A percentile compares a stretch with the other conserved stretches of the same genome.
These are phyloP conservation scores for Phoenix dactylifera DNA, from an alignment of 176 grass and related monocot species.

Conservation along the genomic window DNA sequence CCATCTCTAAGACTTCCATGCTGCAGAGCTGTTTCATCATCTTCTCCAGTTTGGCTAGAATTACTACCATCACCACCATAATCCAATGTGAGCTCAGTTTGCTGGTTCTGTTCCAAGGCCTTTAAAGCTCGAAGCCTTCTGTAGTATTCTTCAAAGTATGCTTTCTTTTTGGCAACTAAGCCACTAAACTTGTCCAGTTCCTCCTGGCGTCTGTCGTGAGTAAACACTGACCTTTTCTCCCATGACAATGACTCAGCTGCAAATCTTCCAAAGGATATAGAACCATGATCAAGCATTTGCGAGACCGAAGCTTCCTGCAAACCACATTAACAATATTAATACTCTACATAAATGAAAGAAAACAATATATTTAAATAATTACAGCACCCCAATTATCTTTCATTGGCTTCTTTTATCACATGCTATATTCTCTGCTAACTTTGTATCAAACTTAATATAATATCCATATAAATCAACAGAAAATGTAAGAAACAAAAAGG, in stretches of 20 bases:
- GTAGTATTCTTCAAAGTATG: slow-evolving; percentile 98
- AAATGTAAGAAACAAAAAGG: too few species aligned
- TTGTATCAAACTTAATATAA: too few species aligned
- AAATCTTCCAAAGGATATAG: slow-evolving; percentile 94
- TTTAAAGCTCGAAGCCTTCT: slow-evolving; percentile 83
- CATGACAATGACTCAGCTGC: slow-evolving; percentile 80
- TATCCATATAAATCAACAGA: too few species aligned
- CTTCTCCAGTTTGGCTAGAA: slow-evolving; percentile 72
- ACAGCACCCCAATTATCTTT: too few species aligned
- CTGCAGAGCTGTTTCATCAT: slow-evolving; percentile 30
- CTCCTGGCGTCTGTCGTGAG: slow-evolving; percentile 79
- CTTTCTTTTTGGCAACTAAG: slow-evolving; percentile 91
- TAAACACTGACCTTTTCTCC: slow-evolving; percentile 97
- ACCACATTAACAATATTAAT: background rate
- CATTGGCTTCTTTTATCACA: too few species aligned
- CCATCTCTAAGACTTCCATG: slow-evolving; percentile 41
- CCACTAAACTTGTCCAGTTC: slow-evolving; percentile 97
- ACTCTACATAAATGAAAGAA: too few species aligned
- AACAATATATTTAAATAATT: too few species aligned
- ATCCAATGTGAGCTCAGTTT: slow-evolving; percentile 79
- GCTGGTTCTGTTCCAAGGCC: slow-evolving; percentile 65
- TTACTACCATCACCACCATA: slow-evolving; percentile 86
- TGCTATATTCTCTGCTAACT: too few species aligned
- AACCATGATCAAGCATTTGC: slow-evolving; percentile 85
- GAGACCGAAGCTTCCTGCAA: slow-evolving; percentile 65